A percentile compares a stretch with the other conserved stretches of the same genome.
Evolutionary conservation across 306 rosid genomes (phyloP).

Genomic region (cucumber (Cucumis sativus)): Cucumber_9930_V3 NC_026658.2:21857501-21858000

Average conservation of each 20-base stretch:
- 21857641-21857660: too few species aligned
- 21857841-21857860: constrained; percentile 9
- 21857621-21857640: too few species aligned
- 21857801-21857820: neutral
- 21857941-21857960: neutral
- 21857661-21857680: neutral
- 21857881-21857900: constrained; percentile 3
- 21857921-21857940: constrained; percentile 8
- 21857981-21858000: neutral
- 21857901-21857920: constrained; percentile 11
- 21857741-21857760: neutral
- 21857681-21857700: neutral
- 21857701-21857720: neutral
- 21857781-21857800: neutral
- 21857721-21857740: neutral
- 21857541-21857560: too few species aligned
- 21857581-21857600: too few species aligned
- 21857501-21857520: too few species aligned
- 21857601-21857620: too few species aligned
- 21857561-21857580: too few species aligned
- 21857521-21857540: too few species aligned
- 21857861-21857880: constrained; percentile 13
- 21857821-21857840: neutral
- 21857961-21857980: neutral
- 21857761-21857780: neutral